Evolutionary conservation across 176 grass and related monocot genomes (phyloP), one percentile per base, ranked within the genome.

Genomic region (Aechmea fasciata): DNA sequence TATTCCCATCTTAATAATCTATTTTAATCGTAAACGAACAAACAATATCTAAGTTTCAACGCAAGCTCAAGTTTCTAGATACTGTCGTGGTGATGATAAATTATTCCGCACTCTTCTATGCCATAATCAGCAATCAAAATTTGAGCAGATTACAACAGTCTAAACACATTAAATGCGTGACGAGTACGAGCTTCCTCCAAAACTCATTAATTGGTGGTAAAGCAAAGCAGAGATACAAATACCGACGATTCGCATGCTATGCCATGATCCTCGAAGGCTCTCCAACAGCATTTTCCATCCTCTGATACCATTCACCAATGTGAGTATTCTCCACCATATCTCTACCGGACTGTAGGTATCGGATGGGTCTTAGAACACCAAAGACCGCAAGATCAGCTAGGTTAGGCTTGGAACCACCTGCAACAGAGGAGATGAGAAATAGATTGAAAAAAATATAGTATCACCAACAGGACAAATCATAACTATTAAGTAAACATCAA

Each of bases 241-340:
- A 17, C 54, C 14, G 10, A 59, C 29, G 69, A 49, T 54, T 80
- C 59, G 66, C 6, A 55, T 74, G 61, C 76, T 87, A 88, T 20
- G 75, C 48, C 10, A 77, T n/a, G 50, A 87, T 85, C 54, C 79
- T 92, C 11, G 89, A 80, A 66, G 93, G 78, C 70, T 97, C 85
- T 63, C 93, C 93, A 57, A 97, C 77, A 6, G 83, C 86, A 51
- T 51, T 73, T 78, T 97, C 93, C 93, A 97, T 97, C 48, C 84
- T 85, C 22, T 85, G 79, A 57, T 92, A 97, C 93, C 93, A 97
- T 9, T 90, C 81, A 18, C 86, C 86, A 52, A 97, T 92, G 11
- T 87, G 15, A 50, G 93, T 97, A 48, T 97, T 80, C 50, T 89
- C 93, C 70, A 92, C 89, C 89, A 97, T 90, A 52, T 97, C 93